Base-by-base conservation (phyloP, 2,329 filamentous ascomycete species). In the Talaromyces sp. region DNA sequence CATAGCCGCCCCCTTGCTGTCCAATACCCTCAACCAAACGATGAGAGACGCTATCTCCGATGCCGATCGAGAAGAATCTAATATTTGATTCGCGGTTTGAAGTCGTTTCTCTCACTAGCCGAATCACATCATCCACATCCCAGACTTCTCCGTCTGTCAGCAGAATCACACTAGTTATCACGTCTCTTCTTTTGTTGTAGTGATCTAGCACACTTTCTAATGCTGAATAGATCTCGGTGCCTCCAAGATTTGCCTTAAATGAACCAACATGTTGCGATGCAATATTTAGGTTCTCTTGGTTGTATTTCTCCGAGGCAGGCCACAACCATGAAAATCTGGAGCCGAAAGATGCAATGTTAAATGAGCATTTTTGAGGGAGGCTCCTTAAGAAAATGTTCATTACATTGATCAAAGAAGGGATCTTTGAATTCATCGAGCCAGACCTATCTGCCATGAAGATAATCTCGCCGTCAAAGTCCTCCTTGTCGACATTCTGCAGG, bases 261-360 rank as follows among this genome's bases (percentile, higher is more conserved):
- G 42, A 67, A 2, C 75, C 65, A 8, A 83, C 73, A 61, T 85
- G 73, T 0, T 62, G 49, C 3, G 75, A 72, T 0, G 84, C 84
- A 57, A 75, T 59, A 0, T 78, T 67, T 0, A 85, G 69, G 0
- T 72, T 79, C 0, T 76, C 71, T 27, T 79, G 74, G 60, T 73
- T 75, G 62, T 85, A 86, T 0, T 72, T 71, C 55, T 74, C 72
- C 2, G 83, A 85, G 30, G 76, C 75, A 0, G 71, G 55, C 77
- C 79, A 86, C 7, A 86, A 72, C 57, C 84, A 83, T 1, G 67
- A 64, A 62, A 79, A 74, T 0, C 7, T 42, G 1, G 71, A 77
- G 13, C 88, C 88, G 58, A 91, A 90, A 4, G 85, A 88, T 70
- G 85, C 88, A 59, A 90, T 87, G 69, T 91, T 90, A 79, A 90